Conservation (phyloP, 306 rosid genomes). For the Trifolium repens region DNA sequence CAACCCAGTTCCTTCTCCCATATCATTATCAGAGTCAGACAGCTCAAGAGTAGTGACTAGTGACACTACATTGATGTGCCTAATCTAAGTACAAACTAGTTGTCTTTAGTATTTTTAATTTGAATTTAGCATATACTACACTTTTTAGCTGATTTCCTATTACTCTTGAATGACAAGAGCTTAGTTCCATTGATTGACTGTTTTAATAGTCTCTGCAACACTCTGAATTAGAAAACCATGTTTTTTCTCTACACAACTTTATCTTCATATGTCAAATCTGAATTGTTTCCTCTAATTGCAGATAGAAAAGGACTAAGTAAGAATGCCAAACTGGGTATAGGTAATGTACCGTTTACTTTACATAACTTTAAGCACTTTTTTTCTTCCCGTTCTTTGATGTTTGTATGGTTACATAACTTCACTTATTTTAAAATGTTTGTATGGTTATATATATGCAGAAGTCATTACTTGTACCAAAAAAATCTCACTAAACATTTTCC, state of each 20-base stretch:
- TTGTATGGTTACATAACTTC: too few species aligned
- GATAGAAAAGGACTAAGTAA: background rate
- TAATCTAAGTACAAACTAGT: background rate
- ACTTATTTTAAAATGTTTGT: too few species aligned
- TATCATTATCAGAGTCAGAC: background rate
- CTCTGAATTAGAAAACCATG: constrained; percentile 3
- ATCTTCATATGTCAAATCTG: constrained; percentile 11
- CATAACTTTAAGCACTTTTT: constrained; percentile 22
- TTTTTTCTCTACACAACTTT: constrained; percentile 23
- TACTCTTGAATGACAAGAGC: background rate
- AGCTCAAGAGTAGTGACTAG: background rate
- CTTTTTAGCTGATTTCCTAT: constrained; percentile 7
- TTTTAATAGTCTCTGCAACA: constrained; percentile 3
- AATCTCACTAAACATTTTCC: too few species aligned
- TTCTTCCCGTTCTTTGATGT: too few species aligned
- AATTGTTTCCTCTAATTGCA: constrained; percentile 26
- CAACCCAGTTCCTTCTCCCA: background rate
- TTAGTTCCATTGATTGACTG: constrained; percentile 2
- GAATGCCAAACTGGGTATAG: constrained; percentile 24
- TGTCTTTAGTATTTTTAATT: background rate
- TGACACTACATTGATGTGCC: background rate
- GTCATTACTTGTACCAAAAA: too few species aligned
- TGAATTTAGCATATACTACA: background rate
- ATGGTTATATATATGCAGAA: too few species aligned
- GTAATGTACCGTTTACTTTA: constrained; percentile 39